Conservation (phyloP, 2,329 filamentous ascomycete genomes). For the Cladophialophora carrionii region DNA sequence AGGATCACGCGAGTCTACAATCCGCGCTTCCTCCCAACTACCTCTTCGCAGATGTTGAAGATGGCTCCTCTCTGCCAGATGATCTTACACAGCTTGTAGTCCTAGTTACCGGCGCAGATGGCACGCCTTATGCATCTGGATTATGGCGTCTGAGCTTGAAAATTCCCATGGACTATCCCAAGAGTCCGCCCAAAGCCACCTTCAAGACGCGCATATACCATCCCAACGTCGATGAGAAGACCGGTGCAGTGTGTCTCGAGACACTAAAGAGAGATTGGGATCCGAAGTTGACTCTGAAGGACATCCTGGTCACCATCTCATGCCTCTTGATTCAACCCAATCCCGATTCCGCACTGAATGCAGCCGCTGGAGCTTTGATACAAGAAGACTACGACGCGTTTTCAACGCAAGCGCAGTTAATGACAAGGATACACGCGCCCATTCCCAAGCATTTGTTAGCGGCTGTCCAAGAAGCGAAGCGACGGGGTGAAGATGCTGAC, state of each 20-base stretch:
- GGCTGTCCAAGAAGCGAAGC: constrained; percentile 58
- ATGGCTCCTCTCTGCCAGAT: constrained; percentile 47
- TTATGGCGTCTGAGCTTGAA: constrained; percentile 64
- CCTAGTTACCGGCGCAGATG: constrained; percentile 62
- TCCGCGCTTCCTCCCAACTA: constrained; percentile 64
- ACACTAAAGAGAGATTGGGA: constrained; percentile 68
- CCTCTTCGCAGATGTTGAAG: constrained; percentile 55
- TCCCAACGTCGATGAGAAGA: constrained; percentile 66
- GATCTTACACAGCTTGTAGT: constrained; percentile 62
- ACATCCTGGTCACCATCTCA: constrained; percentile 63
- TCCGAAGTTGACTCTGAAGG: constrained; percentile 59
- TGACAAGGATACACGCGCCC: constrained; percentile 65
- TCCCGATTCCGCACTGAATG: constrained; percentile 66
- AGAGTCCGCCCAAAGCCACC: constrained; percentile 58
- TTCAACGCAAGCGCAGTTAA: constrained; percentile 60
- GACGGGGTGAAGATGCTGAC: constrained; percentile 55
- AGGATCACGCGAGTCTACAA: constrained; percentile 61
- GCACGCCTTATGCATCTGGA: constrained; percentile 63
- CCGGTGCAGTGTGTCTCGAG: constrained; percentile 66
- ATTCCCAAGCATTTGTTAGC: constrained; percentile 53
- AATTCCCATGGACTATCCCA: constrained; percentile 55
- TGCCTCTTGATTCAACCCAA: constrained; percentile 68
- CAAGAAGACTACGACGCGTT: constrained; percentile 64
- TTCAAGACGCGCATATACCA: constrained; percentile 67
- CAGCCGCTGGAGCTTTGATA: constrained; percentile 61